Percentiles rank a stretch among this genome's conserved stretches.
phyloP scores from a whole-genome alignment of 345 rosid genomes.

The Gossypium rotundifolium region DNA sequence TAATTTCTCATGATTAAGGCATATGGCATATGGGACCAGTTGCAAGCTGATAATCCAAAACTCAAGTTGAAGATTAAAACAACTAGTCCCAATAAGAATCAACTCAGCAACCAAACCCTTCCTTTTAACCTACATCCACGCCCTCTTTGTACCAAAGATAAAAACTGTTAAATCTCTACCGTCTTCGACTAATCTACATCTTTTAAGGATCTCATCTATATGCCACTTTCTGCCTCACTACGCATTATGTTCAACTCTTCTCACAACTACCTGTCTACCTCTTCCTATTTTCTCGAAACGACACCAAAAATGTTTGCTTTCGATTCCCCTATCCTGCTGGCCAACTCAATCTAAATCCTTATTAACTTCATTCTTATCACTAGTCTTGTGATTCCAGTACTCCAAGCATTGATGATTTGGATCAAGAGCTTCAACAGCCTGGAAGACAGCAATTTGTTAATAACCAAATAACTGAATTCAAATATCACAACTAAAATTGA shows the following conservation, averaged over 20 bases:
- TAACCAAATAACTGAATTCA: conserved; percentile 4
- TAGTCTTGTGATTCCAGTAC: conserved; percentile 58
- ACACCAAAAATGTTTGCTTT: conserved; percentile 30
- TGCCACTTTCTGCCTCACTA: conserved; percentile 40
- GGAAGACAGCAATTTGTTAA: conserved; percentile 9
- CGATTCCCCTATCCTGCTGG: background rate
- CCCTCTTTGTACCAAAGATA: background rate
- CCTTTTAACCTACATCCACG: background rate
- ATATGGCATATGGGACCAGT: background rate
- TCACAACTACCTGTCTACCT: conserved; percentile 17
- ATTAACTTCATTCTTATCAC: background rate
- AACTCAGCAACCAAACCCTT: conserved; percentile 14
- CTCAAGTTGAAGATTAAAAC: background rate
- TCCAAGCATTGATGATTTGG: conserved; percentile 56
- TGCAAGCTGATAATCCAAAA: background rate
- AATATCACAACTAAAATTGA: background rate
- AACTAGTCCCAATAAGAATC: conserved; percentile 21
- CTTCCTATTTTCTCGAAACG: conserved; percentile 23
- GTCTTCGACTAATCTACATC: conserved; percentile 22
- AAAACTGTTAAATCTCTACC: background rate
- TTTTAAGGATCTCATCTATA: conserved; percentile 40
- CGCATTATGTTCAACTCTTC: conserved; percentile 48
- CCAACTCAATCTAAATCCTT: conserved; percentile 11
- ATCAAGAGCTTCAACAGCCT: conserved; percentile 81
- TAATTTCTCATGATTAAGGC: background rate